Conservation (phyloP, 208 protist species). For the Leishmania martiniquensis region DNA sequence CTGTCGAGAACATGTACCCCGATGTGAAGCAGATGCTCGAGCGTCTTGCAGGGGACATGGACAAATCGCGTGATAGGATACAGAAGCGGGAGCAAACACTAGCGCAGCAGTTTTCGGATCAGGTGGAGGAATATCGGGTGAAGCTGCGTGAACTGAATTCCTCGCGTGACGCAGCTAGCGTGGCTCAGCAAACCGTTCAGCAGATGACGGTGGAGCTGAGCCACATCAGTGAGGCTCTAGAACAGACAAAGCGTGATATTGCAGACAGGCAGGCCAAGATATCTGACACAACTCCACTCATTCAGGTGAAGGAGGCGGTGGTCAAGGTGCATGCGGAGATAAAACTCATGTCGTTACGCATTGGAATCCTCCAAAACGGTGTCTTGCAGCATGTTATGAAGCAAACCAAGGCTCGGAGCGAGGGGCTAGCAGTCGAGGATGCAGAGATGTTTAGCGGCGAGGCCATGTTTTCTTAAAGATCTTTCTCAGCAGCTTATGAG, state of each 20-base stretch:
- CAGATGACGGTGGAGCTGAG: conserved; percentile 90
- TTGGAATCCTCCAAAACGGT: conserved; percentile 89
- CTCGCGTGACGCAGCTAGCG: conserved; percentile 75
- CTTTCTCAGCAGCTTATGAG: neutral
- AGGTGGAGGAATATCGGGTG: conserved; percentile 89
- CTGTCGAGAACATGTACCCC: conserved; percentile 91
- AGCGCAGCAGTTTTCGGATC: conserved; percentile 89
- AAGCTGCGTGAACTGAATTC: conserved; percentile 88
- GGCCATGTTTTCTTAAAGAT: conserved; percentile 24
- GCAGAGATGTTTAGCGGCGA: conserved; percentile 29
- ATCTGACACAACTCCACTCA: conserved; percentile 87
- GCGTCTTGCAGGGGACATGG: conserved; percentile 80
- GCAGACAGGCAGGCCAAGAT: conserved; percentile 88
- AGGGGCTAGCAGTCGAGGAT: conserved; percentile 28
- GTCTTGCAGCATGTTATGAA: conserved; percentile 88
- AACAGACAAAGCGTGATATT: conserved; percentile 88
- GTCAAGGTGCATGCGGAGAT: conserved; percentile 87
- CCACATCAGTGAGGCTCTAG: conserved; percentile 83
- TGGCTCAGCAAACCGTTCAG: conserved; percentile 84
- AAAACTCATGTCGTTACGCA: conserved; percentile 90
- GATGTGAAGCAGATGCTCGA: conserved; percentile 88
- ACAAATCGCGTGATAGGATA: conserved; percentile 86
- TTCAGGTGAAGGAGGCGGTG: conserved; percentile 90
- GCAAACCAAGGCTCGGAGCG: conserved; percentile 75
- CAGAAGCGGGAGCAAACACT: conserved; percentile 91